A percentile compares a stretch with the other conserved stretches of the same genome.
Evolutionary conservation across 2,329 filamentous ascomycete genomes (phyloP).

Genomic region (Aspergillus fischeri): DNA sequence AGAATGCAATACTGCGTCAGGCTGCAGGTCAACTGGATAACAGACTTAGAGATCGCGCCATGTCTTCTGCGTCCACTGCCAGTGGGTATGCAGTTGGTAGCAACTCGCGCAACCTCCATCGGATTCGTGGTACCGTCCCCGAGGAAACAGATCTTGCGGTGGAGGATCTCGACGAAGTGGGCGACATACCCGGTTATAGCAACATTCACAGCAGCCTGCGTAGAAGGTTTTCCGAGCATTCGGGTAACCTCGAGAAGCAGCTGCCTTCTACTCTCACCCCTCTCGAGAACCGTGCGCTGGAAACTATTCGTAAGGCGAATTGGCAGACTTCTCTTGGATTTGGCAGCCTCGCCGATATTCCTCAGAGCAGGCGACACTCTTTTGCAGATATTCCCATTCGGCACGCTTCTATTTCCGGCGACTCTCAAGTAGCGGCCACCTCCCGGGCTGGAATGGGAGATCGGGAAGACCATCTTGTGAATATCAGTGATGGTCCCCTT

Average conservation of each 20-base stretch:
- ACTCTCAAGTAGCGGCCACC: slow-evolving; percentile 21
- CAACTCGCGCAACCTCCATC: slow-evolving; percentile 33
- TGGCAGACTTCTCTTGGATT: slow-evolving; percentile 51
- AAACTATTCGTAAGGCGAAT: slow-evolving; percentile 45
- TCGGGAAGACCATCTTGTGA: slow-evolving; percentile 35
- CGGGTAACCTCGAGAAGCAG: slow-evolving; percentile 39
- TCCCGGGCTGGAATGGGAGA: slow-evolving; percentile 26
- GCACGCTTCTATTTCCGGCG: slow-evolving; percentile 40
- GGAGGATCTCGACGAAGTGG: slow-evolving; percentile 43
- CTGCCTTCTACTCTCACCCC: slow-evolving; percentile 30
- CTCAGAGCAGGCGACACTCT: slow-evolving; percentile 49
- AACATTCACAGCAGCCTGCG: slow-evolving; percentile 34
- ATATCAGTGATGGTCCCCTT: slow-evolving; percentile 34
- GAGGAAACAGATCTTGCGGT: slow-evolving; percentile 43
- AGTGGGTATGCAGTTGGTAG: slow-evolving; percentile 31
- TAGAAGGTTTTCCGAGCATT: slow-evolving; percentile 45
- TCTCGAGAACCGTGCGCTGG: slow-evolving; percentile 42
- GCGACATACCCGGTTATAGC: slow-evolving; percentile 37
- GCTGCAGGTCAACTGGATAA: slow-evolving; percentile 38
- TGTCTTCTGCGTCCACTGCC: slow-evolving; percentile 37
- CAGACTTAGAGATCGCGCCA: slow-evolving; percentile 38
- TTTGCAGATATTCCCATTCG: slow-evolving; percentile 49
- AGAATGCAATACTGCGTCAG: slow-evolving; percentile 46
- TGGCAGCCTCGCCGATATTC: slow-evolving; percentile 41
- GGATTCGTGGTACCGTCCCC: slow-evolving; percentile 38